phyloP scores from a whole-genome alignment of 495 filamentous ascomycete genomes.

The Xylaria sp. region DNA sequence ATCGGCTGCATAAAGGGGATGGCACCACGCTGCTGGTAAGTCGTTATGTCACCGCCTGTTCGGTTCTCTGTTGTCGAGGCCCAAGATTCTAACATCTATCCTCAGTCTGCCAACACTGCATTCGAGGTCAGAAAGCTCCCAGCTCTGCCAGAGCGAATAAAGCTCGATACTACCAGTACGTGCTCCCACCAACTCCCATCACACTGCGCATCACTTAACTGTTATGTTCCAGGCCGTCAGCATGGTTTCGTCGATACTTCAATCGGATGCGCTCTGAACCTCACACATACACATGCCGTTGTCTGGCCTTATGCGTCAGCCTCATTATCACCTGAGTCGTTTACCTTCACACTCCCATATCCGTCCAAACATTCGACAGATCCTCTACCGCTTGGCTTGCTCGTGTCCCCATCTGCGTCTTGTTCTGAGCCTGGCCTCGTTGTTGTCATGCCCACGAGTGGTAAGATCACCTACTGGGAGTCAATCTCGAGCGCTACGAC shows the following conservation, averaged over 20 bases:
- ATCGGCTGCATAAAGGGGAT: conserved; percentile 63
- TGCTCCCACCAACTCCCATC: conserved; percentile 4
- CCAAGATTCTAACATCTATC: conserved; percentile 31
- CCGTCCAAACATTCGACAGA: conserved; percentile 68
- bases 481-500: conserved; percentile 83
- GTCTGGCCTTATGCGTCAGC: conserved; percentile 86
- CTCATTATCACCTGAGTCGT: conserved; percentile 69
- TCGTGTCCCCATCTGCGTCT: conserved; percentile 76
- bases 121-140: conserved; percentile 88
- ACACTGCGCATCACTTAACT: conserved; percentile 34
- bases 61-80: not conserved
- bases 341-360: conserved; percentile 77
- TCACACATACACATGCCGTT: conserved; percentile 80
- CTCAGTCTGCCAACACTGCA: conserved; percentile 82
- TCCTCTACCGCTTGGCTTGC: conserved; percentile 76
- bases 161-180: conserved; percentile 65
- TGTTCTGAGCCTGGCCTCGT: conserved; percentile 82
- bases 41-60: conserved; percentile 26
- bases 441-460: conserved; percentile 79
- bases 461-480: conserved; percentile 93
- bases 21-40: conserved; percentile 69
- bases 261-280: conserved; percentile 76
- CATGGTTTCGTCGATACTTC: conserved; percentile 69
- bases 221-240: conserved; percentile 52
- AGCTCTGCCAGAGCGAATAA: conserved; percentile 76